Conservation (phyloP, 2,329 filamentous ascomycete genomes). For the Botryotinia narcissicola region DNA sequence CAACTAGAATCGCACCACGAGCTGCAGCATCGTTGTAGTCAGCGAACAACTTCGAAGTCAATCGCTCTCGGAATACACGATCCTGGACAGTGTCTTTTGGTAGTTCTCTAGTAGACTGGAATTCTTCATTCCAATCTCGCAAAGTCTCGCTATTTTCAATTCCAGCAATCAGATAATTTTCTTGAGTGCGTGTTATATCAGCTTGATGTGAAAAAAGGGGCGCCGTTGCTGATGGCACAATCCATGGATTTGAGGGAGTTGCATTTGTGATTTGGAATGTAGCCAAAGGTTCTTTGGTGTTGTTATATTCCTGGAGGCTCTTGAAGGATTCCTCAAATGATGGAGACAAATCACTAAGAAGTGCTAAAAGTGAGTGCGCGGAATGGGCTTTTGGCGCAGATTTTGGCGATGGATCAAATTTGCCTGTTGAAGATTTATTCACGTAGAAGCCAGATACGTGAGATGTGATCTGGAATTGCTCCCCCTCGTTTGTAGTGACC, state of each 20-base stretch:
- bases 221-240: slow-evolving; percentile 69
- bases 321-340: slow-evolving; percentile 77
- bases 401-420: slow-evolving; percentile 87
- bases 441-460: slow-evolving; percentile 95
- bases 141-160: slow-evolving; percentile 92
- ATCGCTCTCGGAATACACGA: slow-evolving; percentile 88
- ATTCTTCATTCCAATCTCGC: slow-evolving; percentile 98
- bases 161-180: slow-evolving; percentile 85
- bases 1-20: slow-evolving; percentile 86
- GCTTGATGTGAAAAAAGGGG: slow-evolving; percentile 68
- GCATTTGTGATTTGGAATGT: slow-evolving; percentile 96
- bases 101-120: slow-evolving; percentile 92
- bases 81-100: slow-evolving; percentile 93
- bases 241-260: slow-evolving; percentile 88
- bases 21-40: slow-evolving; percentile 97
- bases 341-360: slow-evolving; percentile 76
- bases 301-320: slow-evolving; percentile 79
- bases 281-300: slow-evolving; percentile 79
- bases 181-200: slow-evolving; percentile 86
- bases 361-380: slow-evolving; percentile 80
- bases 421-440: slow-evolving; percentile 92
- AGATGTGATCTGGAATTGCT: slow-evolving; percentile 89
- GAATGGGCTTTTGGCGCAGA: slow-evolving; percentile 72
- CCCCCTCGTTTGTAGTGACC: slow-evolving; percentile 87
- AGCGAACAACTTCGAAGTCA: slow-evolving; percentile 93